These are phyloP conservation scores for Fraxinus floribunda DNA, from an alignment of 305 asterid genomes.

Conservation along the genomic window DNA sequence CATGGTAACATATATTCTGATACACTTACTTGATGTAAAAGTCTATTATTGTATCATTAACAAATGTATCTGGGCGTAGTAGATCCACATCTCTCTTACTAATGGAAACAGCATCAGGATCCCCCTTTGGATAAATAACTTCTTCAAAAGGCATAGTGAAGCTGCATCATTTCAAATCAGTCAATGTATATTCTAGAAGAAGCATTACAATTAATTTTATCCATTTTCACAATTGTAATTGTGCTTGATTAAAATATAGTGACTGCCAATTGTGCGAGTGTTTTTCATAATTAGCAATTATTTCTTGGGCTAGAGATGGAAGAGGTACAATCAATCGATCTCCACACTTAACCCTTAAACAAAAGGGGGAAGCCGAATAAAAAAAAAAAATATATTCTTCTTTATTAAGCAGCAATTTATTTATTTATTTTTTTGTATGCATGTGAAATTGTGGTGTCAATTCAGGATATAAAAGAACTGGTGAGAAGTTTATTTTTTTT, in stretches of 20 bases:
- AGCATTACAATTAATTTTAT: background rate
- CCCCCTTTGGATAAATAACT: slow-evolving; percentile 85
- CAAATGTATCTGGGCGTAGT: slow-evolving; percentile 81
- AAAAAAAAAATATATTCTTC: background rate
- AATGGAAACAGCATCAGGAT: slow-evolving; percentile 85
- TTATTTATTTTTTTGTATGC: background rate
- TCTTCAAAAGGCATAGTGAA: slow-evolving; percentile 73
- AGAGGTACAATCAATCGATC: background rate
- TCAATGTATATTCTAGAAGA: background rate
- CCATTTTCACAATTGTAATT: background rate
- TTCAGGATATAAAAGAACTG: background rate
- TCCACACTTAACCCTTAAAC: background rate
- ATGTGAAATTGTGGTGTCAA: background rate
- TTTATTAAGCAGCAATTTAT: background rate
- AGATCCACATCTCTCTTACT: slow-evolving; percentile 87
- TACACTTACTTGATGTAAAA: slow-evolving; percentile 83
- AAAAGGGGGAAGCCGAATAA: background rate
- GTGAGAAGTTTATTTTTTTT: background rate
- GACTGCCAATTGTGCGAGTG: background rate
- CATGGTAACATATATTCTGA: slow-evolving; percentile 17
- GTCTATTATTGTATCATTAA: slow-evolving; percentile 93
- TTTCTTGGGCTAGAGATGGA: background rate
- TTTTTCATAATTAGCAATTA: background rate
- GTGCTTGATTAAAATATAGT: background rate
- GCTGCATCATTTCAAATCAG: slow-evolving; percentile 44